Evolutionary conservation across 2,329 filamentous ascomycete species (phyloP), one percentile per base, ranked within the genome.

Genomic region (Periconia digitata): DNA sequence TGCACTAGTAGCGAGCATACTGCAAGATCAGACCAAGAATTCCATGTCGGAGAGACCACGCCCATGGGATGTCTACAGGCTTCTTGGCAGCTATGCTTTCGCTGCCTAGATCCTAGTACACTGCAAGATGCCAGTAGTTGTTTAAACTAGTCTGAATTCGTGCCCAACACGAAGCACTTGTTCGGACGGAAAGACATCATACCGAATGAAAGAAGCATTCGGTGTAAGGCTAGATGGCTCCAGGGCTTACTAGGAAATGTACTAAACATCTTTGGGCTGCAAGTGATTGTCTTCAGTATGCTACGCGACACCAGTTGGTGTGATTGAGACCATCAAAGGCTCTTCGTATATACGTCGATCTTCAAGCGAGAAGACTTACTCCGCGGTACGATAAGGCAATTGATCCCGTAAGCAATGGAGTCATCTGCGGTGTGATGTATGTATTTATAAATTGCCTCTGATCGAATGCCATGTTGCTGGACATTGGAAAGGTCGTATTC

Each of bases 61-160:
- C 21, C 49, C 51, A n/a, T 58, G 55, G 55, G 36, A 52, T 15
- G 45, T 55, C 7, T 58, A 56, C 47, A 22, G 50, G 13, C 35
- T 56, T 3, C 40, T 58, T 18, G 53, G 55, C 6, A 56, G 55
- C 40, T 54, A 50, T 47, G 49, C 53, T 6, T 58, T 54, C 37
- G 54, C 49, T 24, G 49, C 49, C 29, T 50, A 46, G 23, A 32
- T 32, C 27, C n/a, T 32, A 10, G 27, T 32, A 32, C n/a, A 5
- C 3, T 32, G n/a, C 21, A 20, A 6, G 18, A 15, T 22, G 13
- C 6, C 6, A 36, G 13, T 15, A 36, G 6, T 36, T 8, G 8
- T 32, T 32, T n/a, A 8, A 32, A 32, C 8, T 32, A 36, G 15
- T 17, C 34, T 36, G 13, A n/a, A 32, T 15, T 5, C 8, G n/a